These are phyloP conservation scores for Hypoxylon intermedium DNA, from an alignment of 495 filamentous ascomycete species.

Conservation along the genomic window DNA sequence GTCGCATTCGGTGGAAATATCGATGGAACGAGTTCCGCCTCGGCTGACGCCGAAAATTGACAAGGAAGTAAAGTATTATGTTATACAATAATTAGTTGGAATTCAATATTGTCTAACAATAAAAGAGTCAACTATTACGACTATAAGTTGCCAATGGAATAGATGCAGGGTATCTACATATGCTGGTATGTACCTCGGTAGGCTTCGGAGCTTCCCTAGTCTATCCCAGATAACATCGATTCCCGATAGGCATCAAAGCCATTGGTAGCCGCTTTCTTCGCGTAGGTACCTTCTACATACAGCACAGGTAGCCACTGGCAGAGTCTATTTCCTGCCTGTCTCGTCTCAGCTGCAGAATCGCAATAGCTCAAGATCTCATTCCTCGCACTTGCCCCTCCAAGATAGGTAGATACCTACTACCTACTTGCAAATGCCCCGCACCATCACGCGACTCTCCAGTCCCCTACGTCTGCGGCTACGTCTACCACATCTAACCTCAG, in stretches of 20 bases:
- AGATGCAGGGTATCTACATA: too few species aligned
- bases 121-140: too few species aligned
- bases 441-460: slow-evolving; percentile 40
- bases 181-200: too few species aligned
- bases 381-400: slow-evolving; percentile 26
- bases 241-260: slow-evolving; percentile 19
- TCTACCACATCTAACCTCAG: slow-evolving; percentile 13
- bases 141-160: too few species aligned
- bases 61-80: too few species aligned
- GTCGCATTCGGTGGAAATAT: slow-evolving; percentile 29
- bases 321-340: background rate
- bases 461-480: slow-evolving; percentile 37
- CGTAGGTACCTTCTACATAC: slow-evolving; percentile 32
- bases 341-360: background rate
- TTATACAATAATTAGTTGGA: too few species aligned
- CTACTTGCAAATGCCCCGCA: slow-evolving; percentile 56
- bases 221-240: too few species aligned
- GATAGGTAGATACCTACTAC: too few species aligned
- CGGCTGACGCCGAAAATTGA: too few species aligned
- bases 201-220: too few species aligned
- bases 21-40: slow-evolving; percentile 8
- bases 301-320: slow-evolving; percentile 15
- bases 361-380: slow-evolving; percentile 36
- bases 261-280: slow-evolving; percentile 30
- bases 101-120: too few species aligned